phyloP scores from a whole-genome alignment of 495 filamentous ascomycete genomes.

The Aspergillus diversus region DNA sequence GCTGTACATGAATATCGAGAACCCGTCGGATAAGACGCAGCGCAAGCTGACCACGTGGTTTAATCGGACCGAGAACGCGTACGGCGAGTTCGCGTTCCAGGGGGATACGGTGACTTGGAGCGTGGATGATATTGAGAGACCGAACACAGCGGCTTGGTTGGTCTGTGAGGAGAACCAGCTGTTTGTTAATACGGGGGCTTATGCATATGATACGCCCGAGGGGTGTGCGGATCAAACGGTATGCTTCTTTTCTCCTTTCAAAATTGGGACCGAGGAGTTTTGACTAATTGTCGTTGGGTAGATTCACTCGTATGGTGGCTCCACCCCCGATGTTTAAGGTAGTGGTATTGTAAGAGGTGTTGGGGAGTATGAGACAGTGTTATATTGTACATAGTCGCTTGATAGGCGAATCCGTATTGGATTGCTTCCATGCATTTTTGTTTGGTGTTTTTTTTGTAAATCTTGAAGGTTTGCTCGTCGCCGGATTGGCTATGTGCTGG shows the following conservation, averaged over 20 bases:
- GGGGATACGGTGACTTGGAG: slow-evolving; percentile 19
- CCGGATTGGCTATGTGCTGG: too few relatives aligned
- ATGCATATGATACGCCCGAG: slow-evolving; percentile 16
- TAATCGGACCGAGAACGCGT: slow-evolving; percentile 17
- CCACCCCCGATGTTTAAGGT: neutral
- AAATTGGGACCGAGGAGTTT: neutral
- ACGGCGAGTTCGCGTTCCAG: slow-evolving; percentile 20
- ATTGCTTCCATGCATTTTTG: too few relatives aligned
- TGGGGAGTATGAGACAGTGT: too few relatives aligned
- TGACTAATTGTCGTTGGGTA: neutral
- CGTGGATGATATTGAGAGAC: slow-evolving; percentile 17
- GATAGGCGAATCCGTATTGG: too few relatives aligned
- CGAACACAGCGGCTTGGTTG: slow-evolving; percentile 21
- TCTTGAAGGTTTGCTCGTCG: too few relatives aligned
- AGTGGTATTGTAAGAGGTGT: too few relatives aligned
- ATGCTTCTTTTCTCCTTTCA: slow-evolving; percentile 2
- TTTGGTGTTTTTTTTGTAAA: too few relatives aligned
- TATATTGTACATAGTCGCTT: too few relatives aligned
- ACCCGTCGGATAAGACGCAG: slow-evolving; percentile 12
- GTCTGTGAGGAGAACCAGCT: slow-evolving; percentile 17
- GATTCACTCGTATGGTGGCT: neutral
- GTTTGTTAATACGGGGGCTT: slow-evolving; percentile 20
- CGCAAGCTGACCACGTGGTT: slow-evolving; percentile 20
- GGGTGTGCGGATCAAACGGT: slow-evolving; percentile 22
- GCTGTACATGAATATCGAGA: slow-evolving; percentile 21